Evolutionary conservation across 2,329 filamentous ascomycete genomes (phyloP), one percentile per base, ranked within the genome.

Genomic region (Fusarium sp.): DNA sequence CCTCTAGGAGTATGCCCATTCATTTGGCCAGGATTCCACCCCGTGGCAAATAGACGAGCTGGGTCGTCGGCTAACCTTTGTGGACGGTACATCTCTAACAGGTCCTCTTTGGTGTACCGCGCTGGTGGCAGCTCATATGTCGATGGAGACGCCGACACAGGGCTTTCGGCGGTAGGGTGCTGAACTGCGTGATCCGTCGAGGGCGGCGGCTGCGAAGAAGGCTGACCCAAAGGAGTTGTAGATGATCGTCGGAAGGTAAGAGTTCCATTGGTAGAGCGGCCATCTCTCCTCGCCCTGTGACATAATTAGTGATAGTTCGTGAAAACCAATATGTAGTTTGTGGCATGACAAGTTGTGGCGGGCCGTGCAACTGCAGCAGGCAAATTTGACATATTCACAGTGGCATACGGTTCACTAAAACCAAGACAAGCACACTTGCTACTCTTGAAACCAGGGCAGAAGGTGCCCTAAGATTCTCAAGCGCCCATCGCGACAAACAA

Each of bases 71-170:
- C 83, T 51, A 87, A 85, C 47, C 85, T 85, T 75, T 84, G 82
- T 67, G 77, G 74, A 76, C 88, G 90, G 82, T 90, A 96, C 74
- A 98, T 89, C 63, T 91, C 89, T 66, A 98, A 86, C 71, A 98
- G 86, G 74, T 97, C 90, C 6, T 95, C 93, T 82, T 92, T 94
- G 73, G 90, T 90, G 83, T 97, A 97, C 76, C 93, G 91, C 68
- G 86, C 83, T 47, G 90, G 82, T 76, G 84, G 82, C 35, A 78
- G 52, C 48, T 84, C 82, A 66, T 81, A 78, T 44, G 69, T 76
- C 39, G 77, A 67, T 49, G 76, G 52, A 42, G 69, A 59, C 24
- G 51, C 59, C 62, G 44, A 79, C 70, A 82, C 79, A 73, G 82
- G 77, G 77, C 83, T 75, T 70, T 87, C 80, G 65, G 74, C 66